Evolutionary conservation across 495 filamentous ascomycete species (phyloP).

Genomic region (Podospora tetraspora): DNA sequence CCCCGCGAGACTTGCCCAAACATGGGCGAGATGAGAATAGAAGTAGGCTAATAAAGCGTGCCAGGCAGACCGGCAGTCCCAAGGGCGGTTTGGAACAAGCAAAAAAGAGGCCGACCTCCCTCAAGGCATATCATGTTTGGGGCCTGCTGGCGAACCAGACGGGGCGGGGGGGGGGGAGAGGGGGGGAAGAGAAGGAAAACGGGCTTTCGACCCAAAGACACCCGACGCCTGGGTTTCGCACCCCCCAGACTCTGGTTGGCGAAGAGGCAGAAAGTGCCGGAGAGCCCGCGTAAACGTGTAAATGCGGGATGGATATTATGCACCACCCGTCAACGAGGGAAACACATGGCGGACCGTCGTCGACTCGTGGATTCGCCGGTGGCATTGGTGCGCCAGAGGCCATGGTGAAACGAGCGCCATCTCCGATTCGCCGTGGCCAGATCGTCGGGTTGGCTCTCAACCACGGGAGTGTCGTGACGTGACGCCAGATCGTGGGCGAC

Average conservation of each 20-base stretch:
- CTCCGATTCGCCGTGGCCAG: background rate
- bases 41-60: constrained; percentile 17
- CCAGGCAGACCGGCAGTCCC: background rate
- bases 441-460: constrained; percentile 8
- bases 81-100: background rate
- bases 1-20: background rate
- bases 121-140: constrained; percentile 5
- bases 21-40: constrained; percentile 5
- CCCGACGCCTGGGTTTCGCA: constrained; percentile 1
- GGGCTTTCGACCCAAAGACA: background rate
- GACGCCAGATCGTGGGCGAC: background rate
- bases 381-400: background rate
- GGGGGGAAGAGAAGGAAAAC: background rate
- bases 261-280: constrained; percentile 14
- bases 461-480: no score
- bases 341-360: background rate
- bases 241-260: background rate
- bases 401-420: constrained; percentile 8
- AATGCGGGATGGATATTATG: constrained; percentile 19
- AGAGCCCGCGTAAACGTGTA: constrained; percentile 22
- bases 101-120: constrained; percentile 1
- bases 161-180: background rate
- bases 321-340: background rate
- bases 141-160: constrained; percentile 1
- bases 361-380: background rate